Conservation (phyloP, 495 filamentous ascomycete species). For the Peziza echinospora region DNA sequence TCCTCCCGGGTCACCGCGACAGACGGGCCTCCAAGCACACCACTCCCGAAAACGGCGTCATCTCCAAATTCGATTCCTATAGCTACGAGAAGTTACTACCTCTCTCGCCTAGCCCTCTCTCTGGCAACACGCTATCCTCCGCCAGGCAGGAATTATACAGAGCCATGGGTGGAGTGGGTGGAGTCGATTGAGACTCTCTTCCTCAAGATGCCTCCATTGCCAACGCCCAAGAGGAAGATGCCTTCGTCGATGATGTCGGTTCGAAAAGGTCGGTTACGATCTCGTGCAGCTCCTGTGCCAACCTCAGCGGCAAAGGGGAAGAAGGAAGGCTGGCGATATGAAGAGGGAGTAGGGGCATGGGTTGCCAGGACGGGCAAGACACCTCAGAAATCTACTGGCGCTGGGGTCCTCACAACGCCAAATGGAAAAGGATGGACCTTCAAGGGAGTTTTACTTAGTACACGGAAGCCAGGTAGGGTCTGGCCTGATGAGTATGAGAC, state of each 20-base stretch:
- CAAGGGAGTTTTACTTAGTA: not conserved
- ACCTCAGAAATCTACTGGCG: not conserved
- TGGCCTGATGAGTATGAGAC: not conserved
- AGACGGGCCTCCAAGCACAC: too few species aligned
- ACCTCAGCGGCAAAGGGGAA: too few species aligned
- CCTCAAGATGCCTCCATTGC: too few species aligned
- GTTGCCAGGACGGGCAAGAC: not conserved
- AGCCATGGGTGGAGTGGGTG: not conserved
- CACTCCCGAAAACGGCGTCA: too few species aligned
- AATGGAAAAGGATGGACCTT: not conserved
- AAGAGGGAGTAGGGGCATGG: not conserved
- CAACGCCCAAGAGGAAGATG: too few species aligned
- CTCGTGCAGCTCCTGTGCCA: too few species aligned
- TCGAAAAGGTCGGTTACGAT: too few species aligned
- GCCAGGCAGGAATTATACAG: not conserved
- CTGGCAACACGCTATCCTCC: not conserved
- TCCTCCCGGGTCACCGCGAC: not conserved
- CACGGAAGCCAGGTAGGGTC: not conserved
- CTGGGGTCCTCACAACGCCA: not conserved
- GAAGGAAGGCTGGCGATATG: not conserved
- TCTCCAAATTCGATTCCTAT: too few species aligned
- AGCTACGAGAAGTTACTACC: not conserved
- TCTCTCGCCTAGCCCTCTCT: not conserved
- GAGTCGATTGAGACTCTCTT: not conserved
- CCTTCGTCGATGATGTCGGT: too few species aligned